Percentiles rank a stretch among this genome's conserved stretches.
Evolutionary conservation across 306 rosid genomes (phyloP).

Genomic region (Lagenaria siceraria): DNA sequence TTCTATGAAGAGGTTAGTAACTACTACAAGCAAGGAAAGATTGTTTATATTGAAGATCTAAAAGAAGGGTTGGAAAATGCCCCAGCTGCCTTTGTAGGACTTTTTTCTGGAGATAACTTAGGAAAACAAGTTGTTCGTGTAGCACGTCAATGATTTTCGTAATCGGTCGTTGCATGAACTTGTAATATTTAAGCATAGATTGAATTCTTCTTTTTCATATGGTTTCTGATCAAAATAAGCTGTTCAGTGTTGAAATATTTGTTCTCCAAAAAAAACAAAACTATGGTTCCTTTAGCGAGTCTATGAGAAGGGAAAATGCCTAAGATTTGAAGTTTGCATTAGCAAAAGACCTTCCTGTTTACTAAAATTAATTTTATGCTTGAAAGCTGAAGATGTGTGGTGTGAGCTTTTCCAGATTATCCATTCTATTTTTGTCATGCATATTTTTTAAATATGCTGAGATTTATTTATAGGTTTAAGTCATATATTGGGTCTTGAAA

Average conservation of each 20-base stretch:
- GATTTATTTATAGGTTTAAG: no score
- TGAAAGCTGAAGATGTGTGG: neutral
- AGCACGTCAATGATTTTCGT: neutral
- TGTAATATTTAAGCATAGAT: neutral
- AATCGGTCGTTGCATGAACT: neutral
- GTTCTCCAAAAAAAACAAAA: neutral
- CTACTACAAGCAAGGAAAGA: slow-evolving; percentile 28
- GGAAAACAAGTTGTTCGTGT: slow-evolving; percentile 36
- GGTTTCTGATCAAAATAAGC: neutral
- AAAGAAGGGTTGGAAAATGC: slow-evolving; percentile 37
- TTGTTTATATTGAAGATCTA: slow-evolving; percentile 37
- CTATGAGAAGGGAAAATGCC: neutral
- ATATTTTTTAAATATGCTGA: no score
- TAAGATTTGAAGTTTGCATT: neutral
- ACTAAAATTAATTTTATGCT: neutral
- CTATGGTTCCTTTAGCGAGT: neutral
- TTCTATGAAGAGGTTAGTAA: slow-evolving; percentile 24
- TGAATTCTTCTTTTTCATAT: neutral
- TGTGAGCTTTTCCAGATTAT: neutral
- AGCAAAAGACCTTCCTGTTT: neutral
- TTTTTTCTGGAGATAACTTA: slow-evolving; percentile 31
- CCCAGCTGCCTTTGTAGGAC: slow-evolving; percentile 35
- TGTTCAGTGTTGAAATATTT: neutral
- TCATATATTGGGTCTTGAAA: no score
- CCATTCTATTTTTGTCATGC: no score